These are phyloP conservation scores for Carex sylvatica DNA, from an alignment of 202 grass and related monocot genomes.

Conservation along the genomic window DNA sequence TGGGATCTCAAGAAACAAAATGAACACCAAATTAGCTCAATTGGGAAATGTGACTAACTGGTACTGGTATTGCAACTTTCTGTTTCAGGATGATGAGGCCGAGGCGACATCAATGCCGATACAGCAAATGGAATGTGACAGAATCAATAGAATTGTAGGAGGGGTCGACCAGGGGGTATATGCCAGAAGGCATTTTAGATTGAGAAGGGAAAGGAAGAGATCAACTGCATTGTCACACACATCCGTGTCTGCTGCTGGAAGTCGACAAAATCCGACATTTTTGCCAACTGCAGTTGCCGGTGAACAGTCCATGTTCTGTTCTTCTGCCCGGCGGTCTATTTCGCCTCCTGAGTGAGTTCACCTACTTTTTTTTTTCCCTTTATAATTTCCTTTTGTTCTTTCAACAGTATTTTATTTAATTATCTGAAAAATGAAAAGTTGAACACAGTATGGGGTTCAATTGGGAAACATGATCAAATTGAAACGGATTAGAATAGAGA, in stretches of 20 bases:
- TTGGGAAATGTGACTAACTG: neutral
- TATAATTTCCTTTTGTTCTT: neutral
- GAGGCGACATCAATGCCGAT: neutral
- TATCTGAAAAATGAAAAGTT: too few relatives aligned
- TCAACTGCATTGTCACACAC: neutral
- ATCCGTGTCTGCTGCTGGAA: neutral
- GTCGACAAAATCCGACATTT: neutral
- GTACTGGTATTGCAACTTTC: neutral
- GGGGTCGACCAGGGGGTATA: neutral
- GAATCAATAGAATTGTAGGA: neutral
- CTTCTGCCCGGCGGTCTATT: neutral
- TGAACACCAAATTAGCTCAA: neutral
- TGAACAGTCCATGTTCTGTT: neutral
- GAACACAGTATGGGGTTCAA: too few relatives aligned
- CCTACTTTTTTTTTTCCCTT: neutral
- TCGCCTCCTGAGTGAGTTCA: slow-evolving; percentile 14
- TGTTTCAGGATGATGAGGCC: neutral
- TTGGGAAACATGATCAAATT: too few relatives aligned
- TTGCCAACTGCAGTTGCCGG: neutral
- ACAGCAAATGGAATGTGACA: neutral
- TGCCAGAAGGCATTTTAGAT: neutral
- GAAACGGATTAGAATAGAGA: too few relatives aligned
- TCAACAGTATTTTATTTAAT: too few relatives aligned
- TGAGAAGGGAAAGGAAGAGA: neutral
- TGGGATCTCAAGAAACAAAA: neutral